Evolutionary conservation across 192 early-diverging fungal species (phyloP).

Genomic region (Rhizophlyctis rosea): DNA sequence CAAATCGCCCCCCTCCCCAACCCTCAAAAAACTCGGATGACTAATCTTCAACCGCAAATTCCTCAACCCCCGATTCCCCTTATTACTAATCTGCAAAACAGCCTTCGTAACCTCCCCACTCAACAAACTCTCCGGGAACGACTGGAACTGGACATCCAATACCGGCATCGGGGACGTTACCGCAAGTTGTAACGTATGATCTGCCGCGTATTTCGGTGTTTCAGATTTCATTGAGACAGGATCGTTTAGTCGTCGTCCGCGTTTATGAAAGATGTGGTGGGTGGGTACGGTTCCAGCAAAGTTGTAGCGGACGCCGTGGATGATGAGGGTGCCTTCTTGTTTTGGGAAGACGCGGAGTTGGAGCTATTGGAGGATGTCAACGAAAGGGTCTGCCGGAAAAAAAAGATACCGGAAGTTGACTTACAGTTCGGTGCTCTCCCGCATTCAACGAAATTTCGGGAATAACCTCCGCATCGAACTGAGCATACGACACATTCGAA

Average conservation of each 20-base stretch:
- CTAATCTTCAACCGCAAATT: conserved; percentile 73
- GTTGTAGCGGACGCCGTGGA: conserved; percentile 74
- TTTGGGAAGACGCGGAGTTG: conserved; percentile 70
- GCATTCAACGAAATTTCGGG: conserved; percentile 49
- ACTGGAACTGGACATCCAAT: conserved; percentile 72
- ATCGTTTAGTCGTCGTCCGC: conserved; percentile 71
- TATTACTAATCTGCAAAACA: conserved; percentile 78
- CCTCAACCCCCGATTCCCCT: conserved; percentile 69
- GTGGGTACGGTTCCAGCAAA: conserved; percentile 76
- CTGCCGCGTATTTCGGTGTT: conserved; percentile 58
- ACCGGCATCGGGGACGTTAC: conserved; percentile 82
- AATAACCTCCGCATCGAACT: conserved; percentile 62
- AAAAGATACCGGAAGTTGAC: neutral
- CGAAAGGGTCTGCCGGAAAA: neutral
- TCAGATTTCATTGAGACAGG: neutral
- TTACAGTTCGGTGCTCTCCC: conserved; percentile 36
- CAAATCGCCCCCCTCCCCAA: conserved; percentile 45
- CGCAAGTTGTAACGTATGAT: conserved; percentile 66
- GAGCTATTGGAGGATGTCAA: conserved; percentile 42
- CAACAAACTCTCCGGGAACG: conserved; percentile 73
- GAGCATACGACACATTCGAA: conserved; percentile 24
- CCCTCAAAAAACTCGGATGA: conserved; percentile 82
- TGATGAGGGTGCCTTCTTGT: conserved; percentile 64
- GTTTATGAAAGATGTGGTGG: conserved; percentile 61
- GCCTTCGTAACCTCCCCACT: conserved; percentile 77